Base-by-base conservation (phyloP, 2,329 filamentous ascomycete genomes). In the Paecilomyces variotii region DNA sequence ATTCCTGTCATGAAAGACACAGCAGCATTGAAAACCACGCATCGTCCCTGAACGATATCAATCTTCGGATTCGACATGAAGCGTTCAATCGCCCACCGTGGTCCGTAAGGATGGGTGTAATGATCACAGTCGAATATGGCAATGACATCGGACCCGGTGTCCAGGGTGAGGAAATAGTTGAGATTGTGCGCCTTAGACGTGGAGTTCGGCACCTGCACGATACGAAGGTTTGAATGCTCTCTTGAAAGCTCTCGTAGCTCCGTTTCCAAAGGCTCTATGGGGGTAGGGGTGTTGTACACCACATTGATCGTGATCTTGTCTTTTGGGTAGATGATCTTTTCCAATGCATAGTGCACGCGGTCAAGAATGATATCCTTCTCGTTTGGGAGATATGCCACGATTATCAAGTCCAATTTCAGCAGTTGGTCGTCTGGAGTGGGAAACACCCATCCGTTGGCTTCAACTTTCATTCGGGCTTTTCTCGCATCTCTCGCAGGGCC, bases 81-180 rank as follows among this genome's bases (percentile, higher is more conserved):
- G 51, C 77, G 72, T 62, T 80, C 79, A 11, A 74, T 74, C 14
- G 79, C 78, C 78, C 78, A 80, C 11, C 78, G 68, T 6, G 77
- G 75, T 27, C 74, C 76, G 63, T 80, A 75, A 1, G 79, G 79
- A 57, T 81, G 79, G 5, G 78, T 76, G 57, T 79, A 79, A 65
- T 81, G 79, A 60, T 80, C 79, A 59, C 76, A 79, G 63, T 81
- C 79, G 63, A 78, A 81, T 54, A 81, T 78, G 14, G 77, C 76
- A 59, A 76, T 78, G 51, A 79, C 67, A 49, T 80, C 76, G 3
- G 78, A 73, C 24, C 74, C 75, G 6, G 75, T 79, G 24, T 78
- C 66, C 19, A 79, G 65, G 3, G 69, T 72, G 62, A 79, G 74
- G 63, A 78, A 80, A 64, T 79, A 74, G 67, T 80, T 80, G 55